Evolutionary conservation across 768 basidiomycete genomes (phyloP).

Genomic region (Omphalotus guepiniiformis): DNA sequence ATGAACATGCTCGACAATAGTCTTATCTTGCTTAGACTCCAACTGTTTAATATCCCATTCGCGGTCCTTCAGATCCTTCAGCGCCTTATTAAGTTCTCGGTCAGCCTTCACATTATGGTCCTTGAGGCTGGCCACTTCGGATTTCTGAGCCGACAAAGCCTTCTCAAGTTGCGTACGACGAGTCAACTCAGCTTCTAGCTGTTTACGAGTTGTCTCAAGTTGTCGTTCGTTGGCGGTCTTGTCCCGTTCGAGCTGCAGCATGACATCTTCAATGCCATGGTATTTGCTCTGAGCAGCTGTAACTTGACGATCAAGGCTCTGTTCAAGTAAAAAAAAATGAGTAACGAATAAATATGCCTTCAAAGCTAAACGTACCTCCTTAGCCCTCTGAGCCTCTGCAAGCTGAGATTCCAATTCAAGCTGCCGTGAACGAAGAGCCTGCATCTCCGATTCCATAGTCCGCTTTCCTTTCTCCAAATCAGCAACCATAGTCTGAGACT

Average conservation of each 20-base stretch:
- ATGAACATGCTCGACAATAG: slow-evolving; percentile 97
- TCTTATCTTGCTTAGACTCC: slow-evolving; percentile 88
- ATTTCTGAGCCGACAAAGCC: slow-evolving; percentile 52
- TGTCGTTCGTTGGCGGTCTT: slow-evolving; percentile 51
- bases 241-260: slow-evolving; percentile 81
- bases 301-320: slow-evolving; percentile 82
- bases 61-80: slow-evolving; percentile 73
- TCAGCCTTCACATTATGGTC: slow-evolving; percentile 71
- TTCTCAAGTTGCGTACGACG: slow-evolving; percentile 79
- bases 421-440: slow-evolving; percentile 62
- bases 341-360: not conserved
- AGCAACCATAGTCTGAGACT: slow-evolving; percentile 42
- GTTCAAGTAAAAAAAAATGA: slow-evolving; percentile 5
- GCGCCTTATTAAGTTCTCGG: slow-evolving; percentile 73
- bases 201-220: slow-evolving; percentile 63
- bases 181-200: slow-evolving; percentile 67
- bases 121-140: slow-evolving; percentile 64
- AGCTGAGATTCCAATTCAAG: slow-evolving; percentile 64
- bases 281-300: slow-evolving; percentile 66
- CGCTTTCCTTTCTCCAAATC: slow-evolving; percentile 70
- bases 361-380: slow-evolving; percentile 57
- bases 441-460: slow-evolving; percentile 66
- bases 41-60: slow-evolving; percentile 88
- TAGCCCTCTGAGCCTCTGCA: slow-evolving; percentile 53
- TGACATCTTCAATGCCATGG: slow-evolving; percentile 83